Base-by-base conservation (phyloP, 805 yeast genomes). In the Candida hispaniensis region DNA sequence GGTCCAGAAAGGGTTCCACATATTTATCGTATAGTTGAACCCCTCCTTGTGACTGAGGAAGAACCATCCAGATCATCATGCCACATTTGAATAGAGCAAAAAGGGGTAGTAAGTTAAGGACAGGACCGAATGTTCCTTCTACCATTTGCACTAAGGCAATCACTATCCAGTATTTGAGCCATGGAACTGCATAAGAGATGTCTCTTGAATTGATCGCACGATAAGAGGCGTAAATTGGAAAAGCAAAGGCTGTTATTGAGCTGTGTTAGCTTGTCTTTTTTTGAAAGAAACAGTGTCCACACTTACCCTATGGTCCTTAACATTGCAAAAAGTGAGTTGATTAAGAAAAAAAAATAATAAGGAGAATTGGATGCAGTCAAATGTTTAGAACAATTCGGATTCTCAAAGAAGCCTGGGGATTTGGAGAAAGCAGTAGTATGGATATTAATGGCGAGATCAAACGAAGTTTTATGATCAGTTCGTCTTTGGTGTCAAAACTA, bases 81-180 rank as follows among this genome's bases (percentile, higher is more conserved):
- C 61, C 63, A 3, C 75, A 48, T 39, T 66, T 63, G 20, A 65
- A 26, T 1, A 77, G 47, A 4, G 67, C 52, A 46, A 66, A 71
- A 30, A 79, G 66, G 2, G 91, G 88, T 11, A 77, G 41, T 22
- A 66, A 43, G 18, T 56, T 49, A 24, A 64, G 48, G n/a, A 79
- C 34, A 13, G 69, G 59, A 7, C 66, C 54, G 12, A 70, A 44
- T 18, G 59, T 50, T 26, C 66, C 59, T 39, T 66, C 69, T 8
- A 57, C 44, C 1, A 58, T 54, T 6, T 60, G 45, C 26, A 64
- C 51, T 6, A 60, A 43, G 4, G 75, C 66, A 35, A 66, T 54
- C 1, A 78, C 73, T 8, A 77, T 61, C 93, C 94, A 82, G 55
- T 79, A 75, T 39, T 64, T 57, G 20, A 68, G 54, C 70, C 75